Evolutionary conservation across 1,284 basidiomycete species (phyloP), one percentile per base, ranked within the genome.

Genomic region (Trichosporon sp.): DNA sequence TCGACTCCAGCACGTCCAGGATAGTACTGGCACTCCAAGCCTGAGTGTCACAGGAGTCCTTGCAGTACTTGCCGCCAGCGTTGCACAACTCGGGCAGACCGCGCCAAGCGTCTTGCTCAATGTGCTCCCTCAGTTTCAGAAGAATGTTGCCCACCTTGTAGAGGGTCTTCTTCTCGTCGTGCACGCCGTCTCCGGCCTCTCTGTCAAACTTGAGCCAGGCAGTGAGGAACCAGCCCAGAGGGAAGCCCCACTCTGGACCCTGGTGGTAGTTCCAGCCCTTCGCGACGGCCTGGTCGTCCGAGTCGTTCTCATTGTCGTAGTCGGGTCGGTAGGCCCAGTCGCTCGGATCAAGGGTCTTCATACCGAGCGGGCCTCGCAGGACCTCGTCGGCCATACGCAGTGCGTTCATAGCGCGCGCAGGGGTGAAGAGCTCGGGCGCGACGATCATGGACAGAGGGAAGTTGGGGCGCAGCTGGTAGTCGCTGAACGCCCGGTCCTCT

Each of bases 381-480:
- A 89, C 85, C 74, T 89, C 83, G 79, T 95, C 93, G 0, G 90
- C 91, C 21, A 93, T 83, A 72, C 88, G 86, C 42, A 98, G 84
- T 0, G 93, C 92, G 5, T 85, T 86, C 34, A 97, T 84, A 0
- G 93, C 96, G 76, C 92, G 91, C 66, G 87, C 82, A 4, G 88
- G 88, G 68, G 93, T 88, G 83, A 99, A 99, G 60, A 99, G 84
- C 83, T 99, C 96, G 7, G 96, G 96, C 1, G 96, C 96, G 42
- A 98, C 95, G 6, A 91, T 89, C 96, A 98, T 98, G 1, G 96
- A 93, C 73, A 98, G 92, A 18, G 92, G 89, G 86, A 95, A 96
- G 84, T 98, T 97, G 77, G 90, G 88, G 69, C 93, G 88, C 75
- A 95, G 87, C 83, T 98, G 96, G 81, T 99, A 99, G 84, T 99